A percentile compares a stretch with the other conserved stretches of the same genome.
Conservation (phyloP, 306 rosid species). For the Glycine tomentella region DNA sequence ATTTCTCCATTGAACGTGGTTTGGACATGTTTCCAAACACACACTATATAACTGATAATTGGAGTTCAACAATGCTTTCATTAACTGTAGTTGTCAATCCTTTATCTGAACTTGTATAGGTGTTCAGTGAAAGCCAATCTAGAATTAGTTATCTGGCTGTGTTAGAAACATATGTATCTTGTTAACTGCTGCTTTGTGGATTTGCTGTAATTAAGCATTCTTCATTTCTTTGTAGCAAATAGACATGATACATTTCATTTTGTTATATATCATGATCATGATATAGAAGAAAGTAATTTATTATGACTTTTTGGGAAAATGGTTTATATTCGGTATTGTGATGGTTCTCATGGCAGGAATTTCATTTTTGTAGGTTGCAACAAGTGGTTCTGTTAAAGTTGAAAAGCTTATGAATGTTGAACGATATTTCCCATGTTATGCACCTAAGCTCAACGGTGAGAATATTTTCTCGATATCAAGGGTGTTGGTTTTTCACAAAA, state of each 20-base stretch:
- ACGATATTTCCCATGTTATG: constrained; percentile 89
- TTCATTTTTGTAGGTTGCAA: constrained; percentile 64
- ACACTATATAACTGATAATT: too few relatives aligned
- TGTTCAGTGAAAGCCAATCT: not conserved
- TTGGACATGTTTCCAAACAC: too few relatives aligned
- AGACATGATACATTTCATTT: too few relatives aligned
- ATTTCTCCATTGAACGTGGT: too few relatives aligned
- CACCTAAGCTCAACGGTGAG: constrained; percentile 95
- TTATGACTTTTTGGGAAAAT: not conserved
- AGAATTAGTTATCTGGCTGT: not conserved
- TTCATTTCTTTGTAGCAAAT: too few relatives aligned
- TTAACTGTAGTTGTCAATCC: not conserved
- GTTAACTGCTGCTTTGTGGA: too few relatives aligned
- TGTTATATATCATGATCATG: not conserved
- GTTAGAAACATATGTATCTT: not conserved
- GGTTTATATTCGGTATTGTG: constrained; percentile 7
- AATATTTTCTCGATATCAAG: not conserved
- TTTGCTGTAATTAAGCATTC: too few relatives aligned
- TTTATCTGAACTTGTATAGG: not conserved
- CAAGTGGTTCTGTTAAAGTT: constrained; percentile 76
- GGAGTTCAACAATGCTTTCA: not conserved
- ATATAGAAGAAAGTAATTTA: not conserved
- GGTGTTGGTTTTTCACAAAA: not conserved
- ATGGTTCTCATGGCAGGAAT: constrained; percentile 45
- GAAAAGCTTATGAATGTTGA: constrained; percentile 81